These are phyloP conservation scores for Exophiala oligosperma DNA, from an alignment of 2,329 filamentous ascomycete genomes.

Conservation along the genomic window DNA sequence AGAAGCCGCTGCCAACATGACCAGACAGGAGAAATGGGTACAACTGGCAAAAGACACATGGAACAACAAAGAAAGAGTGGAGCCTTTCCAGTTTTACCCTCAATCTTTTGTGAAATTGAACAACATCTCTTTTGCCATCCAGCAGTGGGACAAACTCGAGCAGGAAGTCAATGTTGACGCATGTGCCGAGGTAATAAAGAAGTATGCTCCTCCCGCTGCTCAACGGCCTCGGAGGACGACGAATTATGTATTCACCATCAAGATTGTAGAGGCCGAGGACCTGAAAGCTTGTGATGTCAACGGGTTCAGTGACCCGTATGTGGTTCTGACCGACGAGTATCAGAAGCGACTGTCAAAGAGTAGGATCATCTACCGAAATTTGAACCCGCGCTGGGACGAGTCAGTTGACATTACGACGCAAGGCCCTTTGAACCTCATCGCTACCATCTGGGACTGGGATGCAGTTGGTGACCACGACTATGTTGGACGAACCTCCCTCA, in stretches of 20 bases:
- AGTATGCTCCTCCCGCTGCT: conserved; percentile 70
- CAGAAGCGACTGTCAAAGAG: conserved; percentile 96
- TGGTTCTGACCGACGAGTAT: conserved; percentile 95
- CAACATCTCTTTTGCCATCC: conserved; percentile 92
- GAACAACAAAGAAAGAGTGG: conserved; percentile 86
- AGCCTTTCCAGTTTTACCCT: conserved; percentile 84
- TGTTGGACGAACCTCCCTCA: conserved; percentile 92
- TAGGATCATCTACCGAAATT: conserved; percentile 81
- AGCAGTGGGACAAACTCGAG: conserved; percentile 88
- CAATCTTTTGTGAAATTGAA: conserved; percentile 97
- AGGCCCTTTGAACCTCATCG: conserved; percentile 88
- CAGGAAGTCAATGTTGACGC: conserved; percentile 86
- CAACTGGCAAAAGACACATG: conserved; percentile 92
- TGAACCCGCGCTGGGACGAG: conserved; percentile 97
- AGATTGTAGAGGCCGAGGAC: conserved; percentile 96
- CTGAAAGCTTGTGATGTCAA: conserved; percentile 97
- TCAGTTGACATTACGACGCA: conserved; percentile 93
- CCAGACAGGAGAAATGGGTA: conserved; percentile 88
- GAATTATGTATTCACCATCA: conserved; percentile 98
- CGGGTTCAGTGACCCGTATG: conserved; percentile 92
- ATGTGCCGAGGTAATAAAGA: conserved; percentile 78
- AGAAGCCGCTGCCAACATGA: conserved; percentile 72
- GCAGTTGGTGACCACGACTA: conserved; percentile 97
- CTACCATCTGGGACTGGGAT: conserved; percentile 98
- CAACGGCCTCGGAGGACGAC: conserved; percentile 67